phyloP scores from a whole-genome alignment of 768 basidiomycete genomes.

The Strobilomyces confusus region DNA sequence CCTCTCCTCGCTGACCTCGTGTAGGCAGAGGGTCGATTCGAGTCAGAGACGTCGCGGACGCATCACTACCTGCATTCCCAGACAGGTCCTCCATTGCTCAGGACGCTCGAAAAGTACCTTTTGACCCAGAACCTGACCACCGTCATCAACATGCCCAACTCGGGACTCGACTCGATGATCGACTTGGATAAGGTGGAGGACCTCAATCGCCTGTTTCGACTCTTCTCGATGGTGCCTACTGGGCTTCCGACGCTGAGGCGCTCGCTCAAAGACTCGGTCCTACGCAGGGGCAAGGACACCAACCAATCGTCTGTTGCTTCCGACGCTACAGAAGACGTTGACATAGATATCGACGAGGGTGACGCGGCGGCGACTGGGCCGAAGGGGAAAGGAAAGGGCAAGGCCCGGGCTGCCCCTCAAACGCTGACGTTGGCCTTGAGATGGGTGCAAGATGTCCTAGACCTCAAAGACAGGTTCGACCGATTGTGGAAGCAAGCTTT shows the following conservation, averaged over 20 bases:
- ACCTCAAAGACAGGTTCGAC: constrained; percentile 91
- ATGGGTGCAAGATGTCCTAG: constrained; percentile 92
- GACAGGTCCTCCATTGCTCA: constrained; percentile 63
- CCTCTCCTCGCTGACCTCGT: constrained; percentile 11
- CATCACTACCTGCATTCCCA: constrained; percentile 81
- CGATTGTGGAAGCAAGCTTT: constrained; percentile 68
- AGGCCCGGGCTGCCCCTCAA: constrained; percentile 39
- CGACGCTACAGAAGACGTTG: constrained; percentile 35
- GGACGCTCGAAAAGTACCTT: constrained; percentile 74
- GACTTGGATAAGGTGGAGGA: constrained; percentile 75
- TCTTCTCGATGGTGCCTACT: constrained; percentile 63
- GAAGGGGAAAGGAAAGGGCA: constrained; percentile 56
- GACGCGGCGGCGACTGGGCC: constrained; percentile 31
- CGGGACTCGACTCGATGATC: constrained; percentile 85
- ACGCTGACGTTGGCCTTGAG: constrained; percentile 63
- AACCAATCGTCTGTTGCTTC: constrained; percentile 56
- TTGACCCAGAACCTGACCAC: constrained; percentile 72
- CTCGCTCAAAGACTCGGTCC: constrained; percentile 68
- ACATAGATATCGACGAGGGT: constrained; percentile 34
- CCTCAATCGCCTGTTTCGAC: constrained; percentile 70
- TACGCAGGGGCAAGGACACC: constrained; percentile 71
- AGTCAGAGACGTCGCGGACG: constrained; percentile 78
- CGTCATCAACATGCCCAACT: constrained; percentile 74
- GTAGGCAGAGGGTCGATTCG: constrained; percentile 77
- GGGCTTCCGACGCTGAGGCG: constrained; percentile 65